Conservation (phyloP, 2,329 filamentous ascomycete genomes). For the Sclerotinia minor region DNA sequence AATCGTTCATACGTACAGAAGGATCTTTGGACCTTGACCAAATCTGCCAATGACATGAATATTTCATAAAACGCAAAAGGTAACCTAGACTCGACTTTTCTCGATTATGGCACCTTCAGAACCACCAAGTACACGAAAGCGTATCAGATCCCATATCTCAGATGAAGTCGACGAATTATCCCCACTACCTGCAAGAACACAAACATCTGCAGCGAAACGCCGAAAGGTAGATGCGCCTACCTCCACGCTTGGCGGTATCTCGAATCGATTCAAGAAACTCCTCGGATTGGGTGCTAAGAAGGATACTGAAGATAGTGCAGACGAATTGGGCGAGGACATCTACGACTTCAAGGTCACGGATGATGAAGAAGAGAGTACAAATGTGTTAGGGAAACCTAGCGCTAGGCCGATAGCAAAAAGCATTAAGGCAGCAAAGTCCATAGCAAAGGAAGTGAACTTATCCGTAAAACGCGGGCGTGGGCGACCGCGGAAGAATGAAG, state of each 20-base stretch:
- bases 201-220: slow-evolving; percentile 20
- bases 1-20: background rate
- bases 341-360: slow-evolving; percentile 24
- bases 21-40: background rate
- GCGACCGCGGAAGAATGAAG: slow-evolving; percentile 18
- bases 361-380: slow-evolving; percentile 25
- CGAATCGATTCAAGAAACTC: slow-evolving; percentile 14
- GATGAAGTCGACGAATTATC: slow-evolving; percentile 22
- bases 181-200: slow-evolving; percentile 21
- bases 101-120: slow-evolving; percentile 18
- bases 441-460: background rate
- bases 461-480: slow-evolving; percentile 16
- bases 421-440: background rate
- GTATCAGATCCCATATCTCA: slow-evolving; percentile 23
- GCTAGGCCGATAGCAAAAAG: background rate
- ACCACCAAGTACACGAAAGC: slow-evolving; percentile 23
- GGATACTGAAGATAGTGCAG: slow-evolving; percentile 6
- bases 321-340: slow-evolving; percentile 25
- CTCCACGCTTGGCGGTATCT: slow-evolving; percentile 12
- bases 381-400: background rate
- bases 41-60: slow-evolving; percentile 11
- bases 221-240: slow-evolving; percentile 19
- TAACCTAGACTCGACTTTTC: background rate
- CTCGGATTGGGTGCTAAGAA: slow-evolving; percentile 13
- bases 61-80: background rate